phyloP scores from a whole-genome alignment of 2,329 filamentous ascomycete species.

The Fusarium siculi region DNA sequence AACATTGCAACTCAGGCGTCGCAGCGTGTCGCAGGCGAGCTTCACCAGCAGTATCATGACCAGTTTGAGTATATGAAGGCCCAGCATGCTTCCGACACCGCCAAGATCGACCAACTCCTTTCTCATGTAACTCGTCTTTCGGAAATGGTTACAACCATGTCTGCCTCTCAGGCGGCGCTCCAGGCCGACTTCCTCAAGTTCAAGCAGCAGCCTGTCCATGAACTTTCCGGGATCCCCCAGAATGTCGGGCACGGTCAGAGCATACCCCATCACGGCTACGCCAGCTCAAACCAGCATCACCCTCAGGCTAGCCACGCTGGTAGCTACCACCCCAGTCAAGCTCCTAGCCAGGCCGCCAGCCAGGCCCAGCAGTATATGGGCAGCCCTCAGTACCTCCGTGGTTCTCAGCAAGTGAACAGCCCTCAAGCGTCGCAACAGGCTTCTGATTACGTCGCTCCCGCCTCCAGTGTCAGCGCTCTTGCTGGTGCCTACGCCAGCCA shows the following conservation, averaged over 20 bases:
- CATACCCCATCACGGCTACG: slow-evolving; percentile 45
- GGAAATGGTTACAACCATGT: slow-evolving; percentile 77
- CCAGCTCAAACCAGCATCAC: slow-evolving; percentile 34
- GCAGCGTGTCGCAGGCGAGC: slow-evolving; percentile 73
- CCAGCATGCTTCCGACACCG: slow-evolving; percentile 61
- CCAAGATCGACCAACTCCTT: slow-evolving; percentile 79
- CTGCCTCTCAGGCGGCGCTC: slow-evolving; percentile 73
- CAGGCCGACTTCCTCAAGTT: slow-evolving; percentile 72
- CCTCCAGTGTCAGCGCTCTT: slow-evolving; percentile 48
- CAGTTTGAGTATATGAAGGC: slow-evolving; percentile 62
- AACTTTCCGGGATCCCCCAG: slow-evolving; percentile 51
- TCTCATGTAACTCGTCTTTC: slow-evolving; percentile 73
- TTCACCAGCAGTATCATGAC: slow-evolving; percentile 70
- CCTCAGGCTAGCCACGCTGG: slow-evolving; percentile 46
- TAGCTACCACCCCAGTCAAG: slow-evolving; percentile 50
- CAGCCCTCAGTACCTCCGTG: slow-evolving; percentile 52
- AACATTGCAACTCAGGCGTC: slow-evolving; percentile 72
- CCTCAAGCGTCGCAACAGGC: slow-evolving; percentile 48
- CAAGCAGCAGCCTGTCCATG: slow-evolving; percentile 60
- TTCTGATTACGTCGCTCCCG: slow-evolving; percentile 49
- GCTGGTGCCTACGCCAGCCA: slow-evolving; percentile 51
- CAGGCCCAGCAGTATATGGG: slow-evolving; percentile 49
- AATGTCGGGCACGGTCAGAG: slow-evolving; percentile 35
- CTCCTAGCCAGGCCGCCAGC: slow-evolving; percentile 48
- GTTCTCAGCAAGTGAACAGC: slow-evolving; percentile 47